A percentile compares a stretch with the other conserved stretches of the same genome.
Evolutionary conservation across 163 green algal genomes (phyloP).

Genomic region (Trebouxia gelatinosa): DNA sequence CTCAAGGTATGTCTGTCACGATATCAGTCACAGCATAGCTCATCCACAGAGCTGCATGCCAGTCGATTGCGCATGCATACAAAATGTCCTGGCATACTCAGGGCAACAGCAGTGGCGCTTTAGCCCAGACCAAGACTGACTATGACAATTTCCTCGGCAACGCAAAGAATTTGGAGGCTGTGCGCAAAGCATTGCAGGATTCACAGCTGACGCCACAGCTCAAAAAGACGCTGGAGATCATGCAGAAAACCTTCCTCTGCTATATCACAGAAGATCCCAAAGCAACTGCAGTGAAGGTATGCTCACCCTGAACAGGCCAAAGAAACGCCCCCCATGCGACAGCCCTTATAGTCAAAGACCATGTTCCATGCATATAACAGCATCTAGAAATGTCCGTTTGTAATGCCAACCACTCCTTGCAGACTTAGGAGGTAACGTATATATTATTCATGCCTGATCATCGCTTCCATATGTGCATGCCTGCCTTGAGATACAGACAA

Average conservation of each 20-base stretch:
- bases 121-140: slow-evolving; percentile 28
- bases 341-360: not conserved
- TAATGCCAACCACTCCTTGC: too few relatives aligned
- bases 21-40: too few relatives aligned
- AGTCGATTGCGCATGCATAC: too few relatives aligned
- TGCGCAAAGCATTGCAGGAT: not conserved
- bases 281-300: slow-evolving; percentile 13
- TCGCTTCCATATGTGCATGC: too few relatives aligned
- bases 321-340: too few relatives aligned
- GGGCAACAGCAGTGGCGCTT: slow-evolving; percentile 2
- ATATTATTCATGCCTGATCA: too few relatives aligned
- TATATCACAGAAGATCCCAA: slow-evolving; percentile 30
- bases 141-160: slow-evolving; percentile 17
- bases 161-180: slow-evolving; percentile 1
- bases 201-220: not conserved
- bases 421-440: too few relatives aligned
- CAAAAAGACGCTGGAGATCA: not conserved
- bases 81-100: too few relatives aligned
- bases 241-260: slow-evolving; percentile 24
- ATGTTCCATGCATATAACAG: not conserved
- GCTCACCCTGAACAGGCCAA: too few relatives aligned
- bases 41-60: too few relatives aligned
- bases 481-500: too few relatives aligned
- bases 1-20: too few relatives aligned
- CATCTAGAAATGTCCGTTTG: not conserved